Percentiles rank a stretch among this genome's conserved stretches.
Conservation (phyloP, 176 grass and related monocot genomes). For the Aegilops bicornis region DNA sequence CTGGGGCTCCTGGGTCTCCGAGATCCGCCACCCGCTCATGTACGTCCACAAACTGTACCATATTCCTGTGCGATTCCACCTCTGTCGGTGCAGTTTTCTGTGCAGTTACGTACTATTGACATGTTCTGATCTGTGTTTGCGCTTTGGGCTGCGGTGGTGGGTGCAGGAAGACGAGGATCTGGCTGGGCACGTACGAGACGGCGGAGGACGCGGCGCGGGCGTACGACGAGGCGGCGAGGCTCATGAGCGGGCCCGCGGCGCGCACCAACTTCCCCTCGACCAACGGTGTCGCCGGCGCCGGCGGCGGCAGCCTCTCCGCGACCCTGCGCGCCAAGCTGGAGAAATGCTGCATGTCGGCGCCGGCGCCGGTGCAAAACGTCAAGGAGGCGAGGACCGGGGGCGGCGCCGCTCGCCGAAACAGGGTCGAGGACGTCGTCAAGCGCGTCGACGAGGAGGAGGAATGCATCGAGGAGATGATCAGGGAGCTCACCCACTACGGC, state of each 20-base stretch:
- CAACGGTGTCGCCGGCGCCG: not conserved
- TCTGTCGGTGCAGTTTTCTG: not conserved
- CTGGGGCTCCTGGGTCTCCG: conserved; percentile 85
- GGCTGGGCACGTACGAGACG: conserved; percentile 83
- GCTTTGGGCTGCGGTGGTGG: too few relatives aligned
- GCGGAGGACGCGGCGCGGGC: conserved; percentile 87
- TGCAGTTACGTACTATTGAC: too few relatives aligned
- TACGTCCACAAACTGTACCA: conserved; percentile 8
- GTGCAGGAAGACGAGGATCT: conserved; percentile 91
- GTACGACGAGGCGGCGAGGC: conserved; percentile 85
- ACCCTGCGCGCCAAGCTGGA: conserved; percentile 77
- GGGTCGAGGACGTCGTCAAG: not conserved
- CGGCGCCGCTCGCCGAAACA: not conserved
- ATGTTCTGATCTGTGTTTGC: not conserved
- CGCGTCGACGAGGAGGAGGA: conserved; percentile 32
- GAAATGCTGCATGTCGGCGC: conserved; percentile 48
- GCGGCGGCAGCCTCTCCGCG: conserved; percentile 38
- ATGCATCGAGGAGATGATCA: conserved; percentile 87
- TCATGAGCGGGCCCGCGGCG: conserved; percentile 66
- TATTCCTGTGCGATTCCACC: not conserved
- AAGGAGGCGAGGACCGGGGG: not conserved
- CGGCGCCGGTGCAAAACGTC: not conserved
- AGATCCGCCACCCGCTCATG: conserved; percentile 72
- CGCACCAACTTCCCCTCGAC: conserved; percentile 69
- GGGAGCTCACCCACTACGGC: conserved; percentile 79